A percentile compares a stretch with the other conserved stretches of the same genome.
Evolutionary conservation across 1,284 basidiomycete genomes (phyloP).

Genomic region (Termitomyces sp.): DNA sequence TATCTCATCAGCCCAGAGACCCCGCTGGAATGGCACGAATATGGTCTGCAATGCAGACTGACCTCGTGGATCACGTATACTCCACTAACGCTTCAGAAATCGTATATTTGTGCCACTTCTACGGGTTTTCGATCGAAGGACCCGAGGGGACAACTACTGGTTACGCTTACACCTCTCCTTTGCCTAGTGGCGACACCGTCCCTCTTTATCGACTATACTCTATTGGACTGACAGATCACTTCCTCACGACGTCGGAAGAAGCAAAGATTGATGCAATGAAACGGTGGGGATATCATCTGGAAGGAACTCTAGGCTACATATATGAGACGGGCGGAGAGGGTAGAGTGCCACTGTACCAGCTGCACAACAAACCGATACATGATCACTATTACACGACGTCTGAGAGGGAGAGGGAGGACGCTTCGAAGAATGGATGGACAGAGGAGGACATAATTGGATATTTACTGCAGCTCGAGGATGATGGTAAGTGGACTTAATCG

Average conservation of each 20-base stretch:
- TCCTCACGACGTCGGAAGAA: constrained; percentile 14
- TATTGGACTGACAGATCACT: constrained; percentile 17
- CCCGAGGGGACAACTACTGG: constrained; percentile 18
- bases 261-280: constrained; percentile 17
- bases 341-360: constrained; percentile 16
- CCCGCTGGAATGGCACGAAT: constrained; percentile 12
- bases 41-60: constrained; percentile 18
- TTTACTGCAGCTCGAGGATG: constrained; percentile 9
- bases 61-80: constrained; percentile 20
- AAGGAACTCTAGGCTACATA: constrained; percentile 18
- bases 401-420: constrained; percentile 17
- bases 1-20: constrained; percentile 5
- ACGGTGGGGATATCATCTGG: constrained; percentile 18
- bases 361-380: constrained; percentile 13
- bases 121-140: constrained; percentile 18
- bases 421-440: constrained; percentile 19
- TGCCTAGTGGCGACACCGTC: constrained; percentile 12
- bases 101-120: constrained; percentile 15
- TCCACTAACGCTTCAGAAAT: constrained; percentile 18
- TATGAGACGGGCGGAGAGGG: constrained; percentile 8
- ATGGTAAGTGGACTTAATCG: constrained; percentile 4
- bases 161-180: constrained; percentile 13
- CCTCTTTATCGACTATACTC: constrained; percentile 19
- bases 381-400: constrained; percentile 21
- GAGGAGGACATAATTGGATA: constrained; percentile 17